Evolutionary conservation across 148 eudicot species (phyloP).

Genomic region (Chenopodium formosanum): DNA sequence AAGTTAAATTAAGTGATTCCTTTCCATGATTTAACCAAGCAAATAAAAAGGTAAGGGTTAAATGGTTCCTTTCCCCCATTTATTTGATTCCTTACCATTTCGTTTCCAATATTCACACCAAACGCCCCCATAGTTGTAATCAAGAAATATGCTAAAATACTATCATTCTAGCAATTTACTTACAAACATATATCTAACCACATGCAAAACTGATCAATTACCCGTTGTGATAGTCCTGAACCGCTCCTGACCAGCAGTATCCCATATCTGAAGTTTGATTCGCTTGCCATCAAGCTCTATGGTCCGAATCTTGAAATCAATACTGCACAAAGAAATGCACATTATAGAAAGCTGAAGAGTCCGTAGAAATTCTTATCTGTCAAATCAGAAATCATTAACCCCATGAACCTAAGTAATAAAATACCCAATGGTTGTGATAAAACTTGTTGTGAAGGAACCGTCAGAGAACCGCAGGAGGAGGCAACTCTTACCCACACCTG

Average conservation of each 20-base stretch:
- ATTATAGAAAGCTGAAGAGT: background rate
- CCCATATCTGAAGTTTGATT: slow-evolving; percentile 90
- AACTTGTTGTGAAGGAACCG: slow-evolving; percentile 94
- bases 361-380: background rate
- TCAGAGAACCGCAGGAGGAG: slow-evolving; percentile 95
- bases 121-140: too few relatives aligned
- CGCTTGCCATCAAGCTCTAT: slow-evolving; percentile 88
- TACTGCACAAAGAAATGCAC: slow-evolving; percentile 36
- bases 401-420: slow-evolving; percentile 3
- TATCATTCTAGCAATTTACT: background rate
- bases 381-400: background rate
- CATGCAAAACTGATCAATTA: slow-evolving; percentile 22
- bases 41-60: too few relatives aligned
- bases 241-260: slow-evolving; percentile 90
- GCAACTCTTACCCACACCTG: slow-evolving; percentile 99
- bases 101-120: too few relatives aligned
- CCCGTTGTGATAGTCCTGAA: slow-evolving; percentile 85
- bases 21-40: too few relatives aligned
- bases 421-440: slow-evolving; percentile 94
- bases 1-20: too few relatives aligned
- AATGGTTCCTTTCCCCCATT: too few relatives aligned
- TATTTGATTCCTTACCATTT: too few relatives aligned
- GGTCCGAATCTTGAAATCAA: slow-evolving; percentile 86
- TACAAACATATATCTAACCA: background rate
- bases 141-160: background rate